Conservation (phyloP, 2,329 filamentous ascomycete species). For the Talaromyces marneffei region DNA sequence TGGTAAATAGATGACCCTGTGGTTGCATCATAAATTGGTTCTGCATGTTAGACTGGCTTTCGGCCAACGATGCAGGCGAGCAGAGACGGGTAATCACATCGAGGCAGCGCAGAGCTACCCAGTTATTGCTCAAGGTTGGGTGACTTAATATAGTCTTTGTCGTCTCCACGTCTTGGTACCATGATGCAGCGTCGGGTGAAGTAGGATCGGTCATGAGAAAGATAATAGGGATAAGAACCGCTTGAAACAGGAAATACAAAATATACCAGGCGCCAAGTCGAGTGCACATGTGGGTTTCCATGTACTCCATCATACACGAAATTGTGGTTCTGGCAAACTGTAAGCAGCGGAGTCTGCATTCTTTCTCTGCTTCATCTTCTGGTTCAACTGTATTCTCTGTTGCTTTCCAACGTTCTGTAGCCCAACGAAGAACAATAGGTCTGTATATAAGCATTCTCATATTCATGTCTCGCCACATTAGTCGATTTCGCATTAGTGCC, state of each 20-base stretch:
- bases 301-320: slow-evolving; percentile 37
- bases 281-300: slow-evolving; percentile 36
- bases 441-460: slow-evolving; percentile 41
- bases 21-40: slow-evolving; percentile 32
- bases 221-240: slow-evolving; percentile 40
- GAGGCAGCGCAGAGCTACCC: slow-evolving; percentile 35
- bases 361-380: slow-evolving; percentile 31
- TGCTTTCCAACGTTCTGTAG: slow-evolving; percentile 31
- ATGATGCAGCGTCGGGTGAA: slow-evolving; percentile 30
- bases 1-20: slow-evolving; percentile 32
- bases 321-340: slow-evolving; percentile 39
- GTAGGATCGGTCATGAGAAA: slow-evolving; percentile 40
- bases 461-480: slow-evolving; percentile 42
- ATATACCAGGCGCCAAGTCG: slow-evolving; percentile 42
- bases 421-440: slow-evolving; percentile 39
- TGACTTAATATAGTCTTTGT: slow-evolving; percentile 37
- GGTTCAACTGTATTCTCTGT: slow-evolving; percentile 25
- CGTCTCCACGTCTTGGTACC: slow-evolving; percentile 37
- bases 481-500: slow-evolving; percentile 34
- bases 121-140: slow-evolving; percentile 34
- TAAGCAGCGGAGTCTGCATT: slow-evolving; percentile 37
- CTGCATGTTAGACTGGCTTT: slow-evolving; percentile 14
- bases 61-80: slow-evolving; percentile 24
- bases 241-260: slow-evolving; percentile 43
- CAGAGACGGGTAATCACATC: slow-evolving; percentile 36